These are phyloP conservation scores for Polytrichum formosum DNA, from an alignment of 225 moss, liverwort and hornwort genomes.

Conservation along the genomic window DNA sequence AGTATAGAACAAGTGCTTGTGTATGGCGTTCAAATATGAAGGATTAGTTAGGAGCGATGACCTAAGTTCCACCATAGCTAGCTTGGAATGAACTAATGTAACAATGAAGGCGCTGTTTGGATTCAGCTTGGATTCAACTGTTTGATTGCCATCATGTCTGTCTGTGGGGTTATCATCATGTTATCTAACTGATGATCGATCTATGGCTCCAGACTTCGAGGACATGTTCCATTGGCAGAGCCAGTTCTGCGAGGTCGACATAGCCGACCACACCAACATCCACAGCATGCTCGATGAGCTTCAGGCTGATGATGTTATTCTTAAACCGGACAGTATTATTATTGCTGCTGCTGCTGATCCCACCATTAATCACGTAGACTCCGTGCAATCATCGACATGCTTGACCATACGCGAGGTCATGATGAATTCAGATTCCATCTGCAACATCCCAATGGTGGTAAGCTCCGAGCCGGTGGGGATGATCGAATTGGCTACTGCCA, in stretches of 20 bases:
- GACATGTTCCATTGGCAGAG: conserved; percentile 7
- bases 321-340: neutral
- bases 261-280: neutral
- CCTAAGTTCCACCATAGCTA: too few species aligned
- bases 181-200: too few species aligned
- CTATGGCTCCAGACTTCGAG: conserved; percentile 7
- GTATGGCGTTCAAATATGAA: too few species aligned
- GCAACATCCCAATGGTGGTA: neutral
- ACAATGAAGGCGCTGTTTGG: too few species aligned
- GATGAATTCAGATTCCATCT: neutral
- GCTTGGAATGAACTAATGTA: too few species aligned
- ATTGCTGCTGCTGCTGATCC: neutral
- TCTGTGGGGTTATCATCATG: too few species aligned
- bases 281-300: neutral
- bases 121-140: too few species aligned
- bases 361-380: neutral
- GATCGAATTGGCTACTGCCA: neutral
- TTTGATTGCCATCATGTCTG: too few species aligned
- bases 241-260: neutral
- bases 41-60: too few species aligned
- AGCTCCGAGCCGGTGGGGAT: neutral
- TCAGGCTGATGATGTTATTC: neutral
- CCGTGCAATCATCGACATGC: neutral
- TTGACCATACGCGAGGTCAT: too few species aligned
- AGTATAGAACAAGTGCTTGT: too few species aligned